phyloP scores from a whole-genome alignment of 257 asterid genomes.

The Solanum ossicruentum region DNA sequence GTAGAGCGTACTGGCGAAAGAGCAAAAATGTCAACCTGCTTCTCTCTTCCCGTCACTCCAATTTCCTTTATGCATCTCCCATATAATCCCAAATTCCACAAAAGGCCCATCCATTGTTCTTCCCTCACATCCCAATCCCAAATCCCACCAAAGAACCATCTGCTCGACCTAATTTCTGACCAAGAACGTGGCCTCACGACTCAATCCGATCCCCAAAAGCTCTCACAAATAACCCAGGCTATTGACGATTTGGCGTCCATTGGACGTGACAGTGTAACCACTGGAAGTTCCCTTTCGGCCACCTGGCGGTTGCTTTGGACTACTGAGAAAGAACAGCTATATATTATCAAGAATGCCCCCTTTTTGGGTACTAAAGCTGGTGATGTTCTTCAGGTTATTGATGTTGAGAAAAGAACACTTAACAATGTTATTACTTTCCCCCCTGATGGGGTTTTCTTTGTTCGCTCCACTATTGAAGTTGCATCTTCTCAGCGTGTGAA shows the following conservation, averaged over 20 bases:
- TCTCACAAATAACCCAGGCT: constrained; percentile 48
- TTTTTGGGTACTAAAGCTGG: constrained; percentile 73
- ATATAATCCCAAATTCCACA: not conserved
- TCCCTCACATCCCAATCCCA: constrained; percentile 49
- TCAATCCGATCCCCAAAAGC: constrained; percentile 57
- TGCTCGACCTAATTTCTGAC: constrained; percentile 67
- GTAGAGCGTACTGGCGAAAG: not conserved
- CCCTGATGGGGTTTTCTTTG: constrained; percentile 87
- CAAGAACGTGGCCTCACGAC: constrained; percentile 81
- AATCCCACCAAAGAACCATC: constrained; percentile 50
- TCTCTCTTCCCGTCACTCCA: constrained; percentile 45
- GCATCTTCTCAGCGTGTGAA: constrained; percentile 70
- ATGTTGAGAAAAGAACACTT: constrained; percentile 42
- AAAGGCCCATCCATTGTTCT: constrained; percentile 21
- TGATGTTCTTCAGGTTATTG: constrained; percentile 80
- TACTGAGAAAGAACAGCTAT: constrained; percentile 94
- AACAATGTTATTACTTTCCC: constrained; percentile 84
- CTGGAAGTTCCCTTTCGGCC: constrained; percentile 41
- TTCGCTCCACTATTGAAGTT: constrained; percentile 66
- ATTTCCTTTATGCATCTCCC: not conserved
- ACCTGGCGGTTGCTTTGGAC: constrained; percentile 98
- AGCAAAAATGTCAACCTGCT: constrained; percentile 37
- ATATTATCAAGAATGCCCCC: constrained; percentile 48
- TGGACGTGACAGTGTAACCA: constrained; percentile 51
- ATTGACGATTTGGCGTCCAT: constrained; percentile 42